Evolutionary conservation across 495 filamentous ascomycete genomes (phyloP).

Genomic region (Penicillium ucsense): DNA sequence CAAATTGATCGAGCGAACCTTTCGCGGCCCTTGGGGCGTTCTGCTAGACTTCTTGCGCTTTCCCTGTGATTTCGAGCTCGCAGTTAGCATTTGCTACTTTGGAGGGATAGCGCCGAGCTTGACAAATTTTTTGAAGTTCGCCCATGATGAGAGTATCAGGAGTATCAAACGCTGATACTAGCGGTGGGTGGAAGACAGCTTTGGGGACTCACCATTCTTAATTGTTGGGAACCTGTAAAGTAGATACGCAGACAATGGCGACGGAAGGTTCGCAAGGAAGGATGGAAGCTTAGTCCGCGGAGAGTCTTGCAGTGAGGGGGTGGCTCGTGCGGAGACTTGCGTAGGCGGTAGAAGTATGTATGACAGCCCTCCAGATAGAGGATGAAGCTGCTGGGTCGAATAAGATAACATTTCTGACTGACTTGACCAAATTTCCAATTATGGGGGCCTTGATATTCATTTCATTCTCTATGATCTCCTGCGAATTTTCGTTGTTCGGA

Average conservation of each 20-base stretch:
- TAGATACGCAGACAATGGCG: neutral
- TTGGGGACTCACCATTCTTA: neutral
- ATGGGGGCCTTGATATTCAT: too few species aligned
- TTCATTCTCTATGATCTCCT: too few species aligned
- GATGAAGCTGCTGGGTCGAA: too few species aligned
- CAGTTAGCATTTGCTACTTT: neutral
- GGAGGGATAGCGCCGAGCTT: neutral
- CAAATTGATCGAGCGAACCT: slow-evolving; percentile 39
- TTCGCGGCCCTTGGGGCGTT: slow-evolving; percentile 75
- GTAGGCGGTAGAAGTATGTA: slow-evolving; percentile 4
- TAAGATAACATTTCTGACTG: too few species aligned
- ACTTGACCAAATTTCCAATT: too few species aligned
- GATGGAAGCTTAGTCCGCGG: neutral
- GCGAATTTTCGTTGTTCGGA: too few species aligned
- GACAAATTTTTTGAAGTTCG: too few species aligned
- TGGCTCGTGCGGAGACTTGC: slow-evolving; percentile 10
- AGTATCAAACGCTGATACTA: too few species aligned
- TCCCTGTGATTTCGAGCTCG: slow-evolving; percentile 41
- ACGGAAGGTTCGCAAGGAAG: neutral
- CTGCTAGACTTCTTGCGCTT: slow-evolving; percentile 93
- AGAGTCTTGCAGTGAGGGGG: slow-evolving; percentile 5
- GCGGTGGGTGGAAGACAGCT: neutral
- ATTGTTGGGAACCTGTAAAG: too few species aligned
- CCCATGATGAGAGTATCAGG: too few species aligned
- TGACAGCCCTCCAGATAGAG: too few species aligned